Evolutionary conservation across 441 rosid species (phyloP).

Genomic region (Erodium chrysanthum): DNA sequence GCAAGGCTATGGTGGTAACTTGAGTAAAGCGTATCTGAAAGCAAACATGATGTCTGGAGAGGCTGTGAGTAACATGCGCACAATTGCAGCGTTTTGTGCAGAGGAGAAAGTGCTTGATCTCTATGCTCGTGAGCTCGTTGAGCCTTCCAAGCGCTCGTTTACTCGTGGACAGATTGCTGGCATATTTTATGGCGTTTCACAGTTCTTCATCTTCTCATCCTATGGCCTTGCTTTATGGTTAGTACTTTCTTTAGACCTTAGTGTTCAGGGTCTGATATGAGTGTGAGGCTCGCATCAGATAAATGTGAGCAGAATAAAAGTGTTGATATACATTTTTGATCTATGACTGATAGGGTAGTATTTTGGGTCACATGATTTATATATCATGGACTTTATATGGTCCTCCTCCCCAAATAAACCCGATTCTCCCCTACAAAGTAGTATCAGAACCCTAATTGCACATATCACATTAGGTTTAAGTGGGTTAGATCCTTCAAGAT

Average conservation of each 20-base stretch:
- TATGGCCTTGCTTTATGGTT: conserved; percentile 98
- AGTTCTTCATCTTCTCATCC: conserved; percentile 80
- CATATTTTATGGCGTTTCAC: conserved; percentile 89
- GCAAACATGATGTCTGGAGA: conserved; percentile 93
- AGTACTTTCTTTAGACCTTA: conserved; percentile 43
- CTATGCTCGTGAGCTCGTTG: conserved; percentile 41
- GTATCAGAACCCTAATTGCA: too few species aligned
- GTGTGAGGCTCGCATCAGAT: too few species aligned
- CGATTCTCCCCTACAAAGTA: too few species aligned
- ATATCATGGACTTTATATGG: too few species aligned
- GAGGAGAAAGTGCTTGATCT: conserved; percentile 77
- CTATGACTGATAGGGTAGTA: too few species aligned
- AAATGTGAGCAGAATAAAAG: too few species aligned
- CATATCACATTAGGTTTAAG: too few species aligned
- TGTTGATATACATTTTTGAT: too few species aligned
- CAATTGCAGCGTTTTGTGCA: conserved; percentile 92
- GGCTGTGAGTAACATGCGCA: conserved; percentile 48
- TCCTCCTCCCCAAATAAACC: too few species aligned
- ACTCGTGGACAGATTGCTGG: conserved; percentile 99
- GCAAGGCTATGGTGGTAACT: conserved; percentile 91
- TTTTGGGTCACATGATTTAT: too few species aligned
- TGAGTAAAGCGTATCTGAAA: conserved; percentile 81
- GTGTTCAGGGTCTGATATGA: too few species aligned
- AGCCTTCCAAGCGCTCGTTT: conserved; percentile 82
- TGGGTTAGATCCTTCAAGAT: too few species aligned